Percentiles rank a stretch among this genome's conserved stretches.
Evolutionary conservation across 2,329 filamentous ascomycete species (phyloP).

Genomic region (Ramichloridium luteum): DNA sequence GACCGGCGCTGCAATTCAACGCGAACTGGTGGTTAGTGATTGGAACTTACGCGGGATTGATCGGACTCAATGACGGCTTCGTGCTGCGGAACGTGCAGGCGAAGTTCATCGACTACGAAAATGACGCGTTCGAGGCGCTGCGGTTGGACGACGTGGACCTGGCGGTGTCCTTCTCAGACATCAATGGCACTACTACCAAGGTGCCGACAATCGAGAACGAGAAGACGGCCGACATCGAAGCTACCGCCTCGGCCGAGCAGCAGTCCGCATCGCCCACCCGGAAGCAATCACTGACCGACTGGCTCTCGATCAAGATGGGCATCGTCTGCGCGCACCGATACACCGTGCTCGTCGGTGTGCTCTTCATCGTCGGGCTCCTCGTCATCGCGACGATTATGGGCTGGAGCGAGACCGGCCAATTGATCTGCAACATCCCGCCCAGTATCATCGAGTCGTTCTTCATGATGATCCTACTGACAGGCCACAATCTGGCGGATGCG

Average conservation of each 20-base stretch:
- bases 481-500: slow-evolving; percentile 17
- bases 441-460: slow-evolving; percentile 28
- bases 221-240: neutral
- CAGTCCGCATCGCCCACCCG: neutral
- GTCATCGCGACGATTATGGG: slow-evolving; percentile 15
- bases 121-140: slow-evolving; percentile 1
- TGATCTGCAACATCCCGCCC: slow-evolving; percentile 27
- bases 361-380: slow-evolving; percentile 21
- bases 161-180: no score
- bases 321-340: slow-evolving; percentile 21
- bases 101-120: slow-evolving; percentile 17
- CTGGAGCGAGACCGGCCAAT: slow-evolving; percentile 25
- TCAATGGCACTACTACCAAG: no score
- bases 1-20: slow-evolving; percentile 29
- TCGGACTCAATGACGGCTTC: slow-evolving; percentile 36
- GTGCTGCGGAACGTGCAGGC: slow-evolving; percentile 34
- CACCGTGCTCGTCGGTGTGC: slow-evolving; percentile 18
- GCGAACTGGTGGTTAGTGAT: slow-evolving; percentile 39
- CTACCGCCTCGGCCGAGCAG: neutral
- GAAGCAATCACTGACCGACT: neutral
- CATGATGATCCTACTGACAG: slow-evolving; percentile 25
- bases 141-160: slow-evolving; percentile 1
- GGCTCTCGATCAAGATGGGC: slow-evolving; percentile 16
- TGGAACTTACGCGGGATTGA: slow-evolving; percentile 36
- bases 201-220: neutral